Percentiles rank a stretch among this genome's conserved stretches.
Conservation (phyloP, 2,329 filamentous ascomycete genomes). For the Verticillium longisporum region DNA sequence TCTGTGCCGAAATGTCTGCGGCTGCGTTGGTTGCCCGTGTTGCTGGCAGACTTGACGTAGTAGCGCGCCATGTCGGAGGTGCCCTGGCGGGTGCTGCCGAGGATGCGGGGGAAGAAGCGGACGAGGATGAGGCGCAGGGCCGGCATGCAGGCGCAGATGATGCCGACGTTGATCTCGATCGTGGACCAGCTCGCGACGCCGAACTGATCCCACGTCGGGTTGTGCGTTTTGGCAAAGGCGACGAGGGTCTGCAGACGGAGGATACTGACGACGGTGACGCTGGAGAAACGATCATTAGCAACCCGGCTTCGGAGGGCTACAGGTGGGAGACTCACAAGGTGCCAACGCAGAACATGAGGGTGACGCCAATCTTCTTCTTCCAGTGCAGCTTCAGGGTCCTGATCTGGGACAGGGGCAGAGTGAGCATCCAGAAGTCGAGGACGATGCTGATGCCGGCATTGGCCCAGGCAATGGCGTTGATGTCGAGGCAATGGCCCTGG, state of each 20-base stretch:
- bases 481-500: slow-evolving; percentile 39
- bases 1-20: neutral
- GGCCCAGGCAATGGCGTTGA: slow-evolving; percentile 42
- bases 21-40: slow-evolving; percentile 3
- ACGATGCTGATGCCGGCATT: slow-evolving; percentile 46
- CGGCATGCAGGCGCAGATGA: slow-evolving; percentile 32
- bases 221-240: slow-evolving; percentile 19
- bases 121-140: slow-evolving; percentile 26
- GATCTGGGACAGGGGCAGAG: slow-evolving; percentile 40
- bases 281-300: slow-evolving; percentile 9
- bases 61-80: neutral
- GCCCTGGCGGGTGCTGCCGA: slow-evolving; percentile 16
- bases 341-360: slow-evolving; percentile 44
- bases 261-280: slow-evolving; percentile 30
- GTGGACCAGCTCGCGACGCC: slow-evolving; percentile 26
- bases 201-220: slow-evolving; percentile 27
- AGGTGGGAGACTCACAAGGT: slow-evolving; percentile 27
- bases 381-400: slow-evolving; percentile 32
- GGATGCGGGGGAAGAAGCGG: slow-evolving; percentile 27
- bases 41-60: slow-evolving; percentile 3
- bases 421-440: slow-evolving; percentile 45
- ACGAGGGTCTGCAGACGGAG: slow-evolving; percentile 26
- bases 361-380: slow-evolving; percentile 41
- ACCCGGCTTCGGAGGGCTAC: neutral
- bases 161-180: slow-evolving; percentile 29